Conservation (phyloP, 2,329 filamentous ascomycete species). For the Clarireedia homoeocarpa region DNA sequence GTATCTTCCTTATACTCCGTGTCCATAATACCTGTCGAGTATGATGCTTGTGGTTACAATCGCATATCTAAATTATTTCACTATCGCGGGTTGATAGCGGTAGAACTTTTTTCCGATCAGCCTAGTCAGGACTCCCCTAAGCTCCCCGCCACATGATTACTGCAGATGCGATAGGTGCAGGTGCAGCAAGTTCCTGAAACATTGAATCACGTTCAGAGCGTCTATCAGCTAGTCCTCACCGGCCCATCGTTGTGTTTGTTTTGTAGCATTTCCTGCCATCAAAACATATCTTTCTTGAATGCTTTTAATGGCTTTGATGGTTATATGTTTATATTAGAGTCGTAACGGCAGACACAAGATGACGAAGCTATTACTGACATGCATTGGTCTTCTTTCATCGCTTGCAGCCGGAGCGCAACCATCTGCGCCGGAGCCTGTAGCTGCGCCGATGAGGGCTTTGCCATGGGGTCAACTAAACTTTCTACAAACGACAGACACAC, state of each 20-base stretch:
- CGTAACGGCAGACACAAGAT: constrained; percentile 5
- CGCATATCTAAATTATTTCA: too few relatives aligned
- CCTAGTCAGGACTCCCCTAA: background rate
- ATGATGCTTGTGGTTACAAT: too few relatives aligned
- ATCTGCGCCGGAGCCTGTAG: constrained; percentile 66
- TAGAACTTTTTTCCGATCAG: background rate
- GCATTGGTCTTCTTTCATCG: constrained; percentile 15
- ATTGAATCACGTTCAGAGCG: background rate
- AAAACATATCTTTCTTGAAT: too few relatives aligned
- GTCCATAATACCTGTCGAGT: too few relatives aligned
- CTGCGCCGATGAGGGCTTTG: constrained; percentile 74
- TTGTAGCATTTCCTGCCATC: too few relatives aligned
- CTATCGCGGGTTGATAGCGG: too few relatives aligned
- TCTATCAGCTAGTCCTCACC: background rate
- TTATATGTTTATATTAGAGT: background rate
- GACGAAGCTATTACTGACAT: constrained; percentile 16
- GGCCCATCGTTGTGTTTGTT: too few relatives aligned
- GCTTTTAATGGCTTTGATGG: background rate
- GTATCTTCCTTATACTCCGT: too few relatives aligned
- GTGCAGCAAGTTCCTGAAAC: background rate
- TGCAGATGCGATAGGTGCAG: background rate
- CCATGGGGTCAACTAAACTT: constrained; percentile 95
- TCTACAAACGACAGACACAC: constrained; percentile 91
- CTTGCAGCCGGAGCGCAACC: constrained; percentile 56
- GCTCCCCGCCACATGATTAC: constrained; percentile 6